Conservation (phyloP, 345 rosid genomes). For the Rhizophora mangle region DNA sequence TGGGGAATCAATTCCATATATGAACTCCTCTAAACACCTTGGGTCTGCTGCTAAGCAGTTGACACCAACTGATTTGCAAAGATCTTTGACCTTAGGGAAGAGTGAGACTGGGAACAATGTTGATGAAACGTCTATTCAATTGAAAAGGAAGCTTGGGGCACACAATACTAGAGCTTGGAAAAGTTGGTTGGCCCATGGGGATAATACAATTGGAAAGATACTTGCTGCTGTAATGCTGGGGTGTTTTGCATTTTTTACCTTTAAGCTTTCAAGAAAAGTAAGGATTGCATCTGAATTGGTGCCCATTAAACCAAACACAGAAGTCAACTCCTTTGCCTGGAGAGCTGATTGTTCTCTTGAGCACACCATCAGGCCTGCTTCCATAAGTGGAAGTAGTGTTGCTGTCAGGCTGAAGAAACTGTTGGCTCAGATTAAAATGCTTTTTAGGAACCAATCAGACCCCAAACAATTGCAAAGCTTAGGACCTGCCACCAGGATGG, state of each 20-base stretch:
- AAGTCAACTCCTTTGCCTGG: constrained; percentile 37
- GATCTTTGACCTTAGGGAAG: constrained; percentile 39
- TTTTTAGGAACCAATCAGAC: constrained; percentile 35
- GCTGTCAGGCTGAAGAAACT: constrained; percentile 46
- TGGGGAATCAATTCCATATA: constrained; percentile 39
- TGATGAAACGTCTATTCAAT: constrained; percentile 50
- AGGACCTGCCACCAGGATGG: constrained; percentile 41
- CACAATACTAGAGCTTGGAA: constrained; percentile 47
- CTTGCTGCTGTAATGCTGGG: constrained; percentile 55
- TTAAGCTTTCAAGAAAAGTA: constrained; percentile 42
- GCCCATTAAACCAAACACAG: constrained; percentile 30
- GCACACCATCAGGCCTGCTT: constrained; percentile 26
- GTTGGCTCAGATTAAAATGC: constrained; percentile 40
- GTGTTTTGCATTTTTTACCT: constrained; percentile 46
- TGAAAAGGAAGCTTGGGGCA: constrained; percentile 57
- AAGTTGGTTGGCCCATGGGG: constrained; percentile 44
- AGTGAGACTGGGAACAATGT: constrained; percentile 41
- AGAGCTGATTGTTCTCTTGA: constrained; percentile 37
- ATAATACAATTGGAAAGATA: constrained; percentile 44
- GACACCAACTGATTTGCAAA: constrained; percentile 56
- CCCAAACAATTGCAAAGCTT: constrained; percentile 32
- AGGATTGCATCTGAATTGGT: constrained; percentile 36
- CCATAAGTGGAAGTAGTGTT: constrained; percentile 32
- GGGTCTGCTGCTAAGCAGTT: constrained; percentile 79
- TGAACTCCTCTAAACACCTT: constrained; percentile 54